Base-by-base conservation (phyloP, 345 rosid genomes). In the Lenwebbia sp. region DNA sequence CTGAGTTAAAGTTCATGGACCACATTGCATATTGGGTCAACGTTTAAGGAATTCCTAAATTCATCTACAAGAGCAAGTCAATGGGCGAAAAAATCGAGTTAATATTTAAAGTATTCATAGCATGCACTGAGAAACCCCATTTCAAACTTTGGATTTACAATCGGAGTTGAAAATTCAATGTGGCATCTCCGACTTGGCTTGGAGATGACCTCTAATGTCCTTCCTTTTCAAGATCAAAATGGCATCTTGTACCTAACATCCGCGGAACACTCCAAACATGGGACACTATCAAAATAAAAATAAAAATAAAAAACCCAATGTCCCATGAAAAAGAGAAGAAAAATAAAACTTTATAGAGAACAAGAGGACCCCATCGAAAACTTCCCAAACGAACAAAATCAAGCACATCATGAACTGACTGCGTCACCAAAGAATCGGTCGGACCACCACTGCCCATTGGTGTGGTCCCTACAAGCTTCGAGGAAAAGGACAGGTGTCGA, bases 231-330 rank as follows among this genome's bases (percentile, higher is more conserved):
- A 70, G 81, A 70, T 70, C 47, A 37, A 70, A 70, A 70, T 70
- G 81, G 81, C 47, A 37, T 37, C 81, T 70, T 37, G 10, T 70
- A 37, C 81, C 81, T 70, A 70, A 70, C 81, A 19, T 70, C 81
- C 7, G 78, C 47, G 81, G 5, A 70, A 70, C 47, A 19, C 78
- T 33, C 78, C 78, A 19, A 37, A 70, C 78, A 10, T 9, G 44
- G 78, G 78, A 33, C 78, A 33, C 12, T 4, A 28, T 10, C 19
- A 33, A 50, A 50, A 50, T 10, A 47, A 47, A 8, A 49, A 10
- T 49, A 49, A 50, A 50, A 2, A 49, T 50, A 50, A 12, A 50
- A 70, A 40, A 30, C 8, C 44, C 47, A 37, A 70, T 70, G 81
- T 37, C 81, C 81, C 47, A 70, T 37, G 47, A 70, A 37, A 70